Percentiles rank a stretch among this genome's conserved stretches.
These are phyloP conservation scores for Colletotrichum salicis DNA, from an alignment of 2,329 filamentous ascomycete species.

Conservation along the genomic window DNA sequence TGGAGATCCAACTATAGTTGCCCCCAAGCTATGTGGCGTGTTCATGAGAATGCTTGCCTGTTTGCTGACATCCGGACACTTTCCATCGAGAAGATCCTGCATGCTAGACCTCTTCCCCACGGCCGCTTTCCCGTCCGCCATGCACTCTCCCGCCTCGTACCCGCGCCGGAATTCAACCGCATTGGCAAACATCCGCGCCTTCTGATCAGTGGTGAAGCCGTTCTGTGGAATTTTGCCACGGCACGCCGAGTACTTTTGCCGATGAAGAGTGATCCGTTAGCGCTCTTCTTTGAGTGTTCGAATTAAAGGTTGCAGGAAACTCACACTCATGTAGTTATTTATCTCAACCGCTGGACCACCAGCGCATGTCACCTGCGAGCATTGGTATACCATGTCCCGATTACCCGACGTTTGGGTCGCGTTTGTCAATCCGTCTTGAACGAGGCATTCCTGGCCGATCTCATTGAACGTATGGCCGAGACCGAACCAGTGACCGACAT, in stretches of 20 bases:
- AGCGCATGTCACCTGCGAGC: conserved; percentile 34
- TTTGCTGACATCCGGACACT: conserved; percentile 37
- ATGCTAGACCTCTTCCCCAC: conserved; percentile 37
- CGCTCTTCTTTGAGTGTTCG: too few species aligned
- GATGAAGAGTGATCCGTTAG: not conserved
- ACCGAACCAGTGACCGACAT: conserved; percentile 37
- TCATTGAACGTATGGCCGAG: conserved; percentile 33
- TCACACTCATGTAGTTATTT: conserved; percentile 40
- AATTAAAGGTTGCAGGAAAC: not conserved
- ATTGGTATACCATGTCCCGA: conserved; percentile 31
- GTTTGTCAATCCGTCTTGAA: conserved; percentile 36
- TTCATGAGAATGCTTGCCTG: conserved; percentile 27
- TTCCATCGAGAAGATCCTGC: conserved; percentile 40
- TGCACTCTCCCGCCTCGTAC: conserved; percentile 38
- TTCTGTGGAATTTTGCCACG: conserved; percentile 29
- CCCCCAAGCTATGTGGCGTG: conserved; percentile 3
- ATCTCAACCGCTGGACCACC: conserved; percentile 27
- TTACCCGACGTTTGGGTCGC: conserved; percentile 37
- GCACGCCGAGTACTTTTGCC: conserved; percentile 29
- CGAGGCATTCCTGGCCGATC: conserved; percentile 31
- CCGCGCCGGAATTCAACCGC: conserved; percentile 38
- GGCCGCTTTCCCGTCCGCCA: conserved; percentile 18
- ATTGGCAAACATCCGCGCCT: conserved; percentile 39
- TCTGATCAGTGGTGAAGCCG: conserved; percentile 41
- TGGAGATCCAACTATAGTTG: not conserved